phyloP scores from a whole-genome alignment of 2,329 filamentous ascomycete genomes.

The Ophiostoma ips region DNA sequence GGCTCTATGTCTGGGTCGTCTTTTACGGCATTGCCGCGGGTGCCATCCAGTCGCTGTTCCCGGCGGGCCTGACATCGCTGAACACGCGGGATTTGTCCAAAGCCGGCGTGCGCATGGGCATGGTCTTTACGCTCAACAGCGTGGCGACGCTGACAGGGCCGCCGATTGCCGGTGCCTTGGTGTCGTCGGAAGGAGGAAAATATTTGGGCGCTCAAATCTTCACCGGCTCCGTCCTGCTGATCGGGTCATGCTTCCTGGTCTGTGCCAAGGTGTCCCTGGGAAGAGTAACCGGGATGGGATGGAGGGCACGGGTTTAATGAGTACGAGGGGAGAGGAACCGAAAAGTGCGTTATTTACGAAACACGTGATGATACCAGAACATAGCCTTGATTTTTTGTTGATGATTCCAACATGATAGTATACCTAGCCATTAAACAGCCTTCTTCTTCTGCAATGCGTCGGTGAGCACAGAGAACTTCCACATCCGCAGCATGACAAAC shows the following conservation, averaged over 20 bases:
- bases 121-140: conserved; percentile 42
- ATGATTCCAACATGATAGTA: not conserved
- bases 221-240: conserved; percentile 28
- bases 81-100: conserved; percentile 34
- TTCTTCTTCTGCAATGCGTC: conserved; percentile 16
- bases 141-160: conserved; percentile 39
- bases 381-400: too few species aligned
- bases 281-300: conserved; percentile 24
- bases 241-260: conserved; percentile 27
- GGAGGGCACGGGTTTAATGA: conserved; percentile 24
- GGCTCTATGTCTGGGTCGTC: conserved; percentile 47
- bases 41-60: conserved; percentile 52
- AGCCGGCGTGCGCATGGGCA: conserved; percentile 41
- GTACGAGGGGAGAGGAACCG: too few species aligned
- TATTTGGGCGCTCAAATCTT: conserved; percentile 37
- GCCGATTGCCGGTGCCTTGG: conserved; percentile 36
- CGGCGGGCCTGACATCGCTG: conserved; percentile 43
- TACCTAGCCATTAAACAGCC: conserved; percentile 20
- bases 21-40: conserved; percentile 52
- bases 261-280: conserved; percentile 26
- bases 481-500: conserved; percentile 9
- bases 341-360: too few species aligned
- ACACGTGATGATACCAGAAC: too few species aligned
- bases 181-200: conserved; percentile 25
- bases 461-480: conserved; percentile 8